Evolutionary conservation across 176 grass and related monocot genomes (phyloP).

Genomic region (Bonia amplexicaulis): DNA sequence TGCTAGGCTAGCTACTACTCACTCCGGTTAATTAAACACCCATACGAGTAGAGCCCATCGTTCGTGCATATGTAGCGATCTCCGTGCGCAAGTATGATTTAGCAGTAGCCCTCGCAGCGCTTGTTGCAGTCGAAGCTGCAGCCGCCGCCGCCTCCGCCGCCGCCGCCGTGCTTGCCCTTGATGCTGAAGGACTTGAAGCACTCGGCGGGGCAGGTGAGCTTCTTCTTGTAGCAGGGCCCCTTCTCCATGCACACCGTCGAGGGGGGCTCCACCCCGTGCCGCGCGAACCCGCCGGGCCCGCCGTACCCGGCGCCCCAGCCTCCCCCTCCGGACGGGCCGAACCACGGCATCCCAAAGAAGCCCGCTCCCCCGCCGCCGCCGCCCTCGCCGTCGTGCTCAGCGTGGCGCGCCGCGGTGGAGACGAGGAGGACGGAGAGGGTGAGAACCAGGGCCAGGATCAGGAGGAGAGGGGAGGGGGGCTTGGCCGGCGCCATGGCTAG

Average conservation of each 20-base stretch:
- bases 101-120: conserved; percentile 51
- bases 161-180: conserved; percentile 30
- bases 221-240: conserved; percentile 51
- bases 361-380: not conserved
- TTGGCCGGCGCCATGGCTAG: not conserved
- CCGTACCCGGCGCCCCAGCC: conserved; percentile 23
- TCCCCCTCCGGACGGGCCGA: not conserved
- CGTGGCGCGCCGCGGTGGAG: not conserved
- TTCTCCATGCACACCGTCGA: conserved; percentile 46
- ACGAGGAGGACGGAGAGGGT: not conserved
- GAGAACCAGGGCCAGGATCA: not conserved
- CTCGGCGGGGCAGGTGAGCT: conserved; percentile 40
- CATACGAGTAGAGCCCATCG: not conserved
- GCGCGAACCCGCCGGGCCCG: conserved; percentile 21
- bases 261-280: conserved; percentile 33
- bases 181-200: conserved; percentile 63
- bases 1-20: not conserved
- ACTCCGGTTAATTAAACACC: not conserved
- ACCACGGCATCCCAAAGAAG: conserved; percentile 21
- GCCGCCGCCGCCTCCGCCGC: conserved; percentile 46
- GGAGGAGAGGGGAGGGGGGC: not conserved
- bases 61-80: not conserved
- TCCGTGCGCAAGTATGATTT: not conserved
- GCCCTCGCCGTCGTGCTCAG: not conserved
- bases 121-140: conserved; percentile 66